phyloP scores from a whole-genome alignment of 148 eudicot species.

The Vaccinium macrocarpon region DNA sequence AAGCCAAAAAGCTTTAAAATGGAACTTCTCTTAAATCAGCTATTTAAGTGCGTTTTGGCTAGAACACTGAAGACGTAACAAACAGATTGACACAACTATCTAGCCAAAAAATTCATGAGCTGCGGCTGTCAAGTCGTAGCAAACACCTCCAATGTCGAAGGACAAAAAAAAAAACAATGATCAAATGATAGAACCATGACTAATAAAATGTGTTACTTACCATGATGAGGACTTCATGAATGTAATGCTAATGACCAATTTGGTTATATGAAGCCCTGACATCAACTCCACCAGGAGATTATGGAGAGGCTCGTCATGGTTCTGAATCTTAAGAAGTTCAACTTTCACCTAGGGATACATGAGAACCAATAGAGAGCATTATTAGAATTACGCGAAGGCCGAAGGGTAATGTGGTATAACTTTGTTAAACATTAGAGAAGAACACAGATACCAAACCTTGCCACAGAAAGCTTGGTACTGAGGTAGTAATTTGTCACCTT shows the following conservation, averaged over 20 bases:
- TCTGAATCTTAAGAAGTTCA: constrained; percentile 50
- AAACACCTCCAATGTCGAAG: background rate
- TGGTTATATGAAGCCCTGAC: constrained; percentile 38
- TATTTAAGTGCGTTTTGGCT: background rate
- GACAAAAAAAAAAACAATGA: background rate
- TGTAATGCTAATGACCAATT: constrained; percentile 61
- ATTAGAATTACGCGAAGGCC: background rate
- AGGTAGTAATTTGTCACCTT: constrained; percentile 46
- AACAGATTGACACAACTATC: background rate
- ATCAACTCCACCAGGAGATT: constrained; percentile 48
- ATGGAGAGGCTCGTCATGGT: constrained; percentile 51
- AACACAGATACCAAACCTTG: constrained; percentile 40
- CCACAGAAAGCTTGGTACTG: constrained; percentile 57
- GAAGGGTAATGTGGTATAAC: background rate
- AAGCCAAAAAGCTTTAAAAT: background rate
- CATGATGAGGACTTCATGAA: constrained; percentile 54
- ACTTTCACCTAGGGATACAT: constrained; percentile 43
- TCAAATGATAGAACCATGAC: background rate
- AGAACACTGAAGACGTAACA: background rate
- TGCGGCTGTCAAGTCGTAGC: background rate
- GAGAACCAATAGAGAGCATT: background rate
- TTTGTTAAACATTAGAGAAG: background rate
- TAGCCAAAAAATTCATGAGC: background rate
- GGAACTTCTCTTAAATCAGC: background rate
- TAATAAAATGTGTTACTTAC: constrained; percentile 27